Evolutionary conservation across 1,284 basidiomycete species (phyloP), one percentile per base, ranked within the genome.

Genomic region (Psilocybe mexicana): DNA sequence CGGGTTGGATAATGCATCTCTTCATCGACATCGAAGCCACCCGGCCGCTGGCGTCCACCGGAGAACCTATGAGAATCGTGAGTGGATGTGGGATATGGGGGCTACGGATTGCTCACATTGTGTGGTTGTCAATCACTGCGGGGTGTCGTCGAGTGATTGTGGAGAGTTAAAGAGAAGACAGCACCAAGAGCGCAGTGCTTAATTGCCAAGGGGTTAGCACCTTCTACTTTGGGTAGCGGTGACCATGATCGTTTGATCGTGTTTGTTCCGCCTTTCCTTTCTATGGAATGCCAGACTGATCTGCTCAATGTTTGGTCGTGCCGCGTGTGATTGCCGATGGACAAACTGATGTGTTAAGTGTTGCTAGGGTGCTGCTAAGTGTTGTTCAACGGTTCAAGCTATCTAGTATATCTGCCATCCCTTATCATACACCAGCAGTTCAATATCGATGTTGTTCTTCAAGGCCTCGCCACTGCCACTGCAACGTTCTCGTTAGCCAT

Each of bases 1-100:
- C 95, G 85, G 30, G 95, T 97, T 28, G 94, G 95, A 75, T 93
- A 94, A 72, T 96, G 93, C 55, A 90, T 81, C 61, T 92, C 90
- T 56, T 87, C 87, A 62, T 91, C 89, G 60, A 87, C 77, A 66
- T 90, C 88, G 70, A 87, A 89, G 36, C 76, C 56, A 38, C 58
- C 71, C 59, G 71, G 72, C 52, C 79, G 77, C 61, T 68, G 70
- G 55, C 68, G 67, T 53, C 70, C 65, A 52, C 53, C 43, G 6
- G 46, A n/a, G 63, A 72, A 75, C 61, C 61, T 61, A 36, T 26
- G 35, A 33, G 24, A 24, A 18, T 23, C 33, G 52, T 45, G n/a
- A n/a, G 28, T 54, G 35, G 14, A 12, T 10, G 44, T 25, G 5
- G 24, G 14, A 25, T 6, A 5, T 33, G 43, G 11, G 38, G 25